These are phyloP conservation scores for Aspergillus nomiae DNA, from an alignment of 2,329 filamentous ascomycete genomes.

Conservation along the genomic window DNA sequence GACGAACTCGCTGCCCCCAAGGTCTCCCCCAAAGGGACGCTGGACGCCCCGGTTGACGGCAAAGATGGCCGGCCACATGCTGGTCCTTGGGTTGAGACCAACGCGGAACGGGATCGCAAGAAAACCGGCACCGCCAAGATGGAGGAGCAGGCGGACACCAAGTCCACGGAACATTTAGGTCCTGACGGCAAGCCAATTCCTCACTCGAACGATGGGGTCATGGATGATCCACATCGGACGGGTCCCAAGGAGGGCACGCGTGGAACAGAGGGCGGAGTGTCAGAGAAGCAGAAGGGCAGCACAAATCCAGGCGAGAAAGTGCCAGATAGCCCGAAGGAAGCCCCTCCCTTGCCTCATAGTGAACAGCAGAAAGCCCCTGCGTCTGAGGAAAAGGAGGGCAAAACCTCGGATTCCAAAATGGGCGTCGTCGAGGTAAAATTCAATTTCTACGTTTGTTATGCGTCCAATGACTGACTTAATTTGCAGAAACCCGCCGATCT, in stretches of 20 bases:
- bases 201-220: constrained; percentile 73
- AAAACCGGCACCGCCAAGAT: constrained; percentile 37
- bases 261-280: constrained; percentile 86
- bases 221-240: constrained; percentile 81
- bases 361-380: constrained; percentile 69
- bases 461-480: constrained; percentile 4
- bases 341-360: constrained; percentile 76
- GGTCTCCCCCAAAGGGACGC: constrained; percentile 57
- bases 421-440: constrained; percentile 57
- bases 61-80: constrained; percentile 91
- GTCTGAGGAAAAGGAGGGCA: constrained; percentile 36
- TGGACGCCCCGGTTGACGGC: constrained; percentile 87
- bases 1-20: constrained; percentile 22
- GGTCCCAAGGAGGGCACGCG: constrained; percentile 82
- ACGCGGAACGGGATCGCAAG: constrained; percentile 50
- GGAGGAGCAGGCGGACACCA: constrained; percentile 28
- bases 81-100: constrained; percentile 67
- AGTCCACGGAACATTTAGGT: constrained; percentile 41
- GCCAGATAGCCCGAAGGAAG: constrained; percentile 82
- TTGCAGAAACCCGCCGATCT: constrained; percentile 77
- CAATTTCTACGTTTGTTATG: background rate
- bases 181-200: constrained; percentile 49
- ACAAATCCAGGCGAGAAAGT: constrained; percentile 72
- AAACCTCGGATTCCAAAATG: constrained; percentile 46
- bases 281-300: constrained; percentile 77